Evolutionary conservation across 2,329 filamentous ascomycete species (phyloP), one percentile per base, ranked within the genome.

Genomic region (Exserohilum rostratum): DNA sequence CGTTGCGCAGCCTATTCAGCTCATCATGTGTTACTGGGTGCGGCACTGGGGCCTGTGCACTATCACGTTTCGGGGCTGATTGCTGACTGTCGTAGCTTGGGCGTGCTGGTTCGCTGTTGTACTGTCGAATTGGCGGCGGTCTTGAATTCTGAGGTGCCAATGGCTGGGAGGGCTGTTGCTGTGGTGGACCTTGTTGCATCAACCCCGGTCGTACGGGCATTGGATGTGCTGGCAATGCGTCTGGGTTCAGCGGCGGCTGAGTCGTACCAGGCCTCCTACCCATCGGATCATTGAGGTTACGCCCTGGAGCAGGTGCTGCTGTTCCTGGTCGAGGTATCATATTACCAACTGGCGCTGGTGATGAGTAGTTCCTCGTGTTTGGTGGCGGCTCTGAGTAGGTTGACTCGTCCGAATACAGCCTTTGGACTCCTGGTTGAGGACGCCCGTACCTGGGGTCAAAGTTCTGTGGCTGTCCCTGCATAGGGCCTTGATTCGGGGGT

Each of bases 11-110:
- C 18, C 83, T 82, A 63, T 96, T 90, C 6, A 99, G 80, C 71
- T 96, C 90, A 38, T 90, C 85, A 2, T 84, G 78, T 0, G 93
- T 96, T 3, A 98, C 88, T 0, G 88, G 89, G 2, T 78, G 75
- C 17, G 62, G 53, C 15, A 60, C 64, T 42, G 64, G 67, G 27
- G 55, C 62, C 25, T 59, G 66, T 39, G 66, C 70, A 34, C 57
- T 65, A 12, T 60, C 65, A 27, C 65, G 62, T 25, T 59, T 54
- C 39, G 62, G 49, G n/a, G 57, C 46, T 15, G 58, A 57, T 31
- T 62, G 59, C 29, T 66, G 62, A 40, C 58, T 65, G 25, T 68
- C 25, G 66, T 68, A 53, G 75, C 77, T 54, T 30, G 46, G 57
- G 70, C 76, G 46, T 68, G 77, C 48, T 73, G 77, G 48, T 72